Percentiles rank a stretch among this genome's conserved stretches.
phyloP scores from a whole-genome alignment of 148 eudicot genomes.

The Agrostemma githago region DNA sequence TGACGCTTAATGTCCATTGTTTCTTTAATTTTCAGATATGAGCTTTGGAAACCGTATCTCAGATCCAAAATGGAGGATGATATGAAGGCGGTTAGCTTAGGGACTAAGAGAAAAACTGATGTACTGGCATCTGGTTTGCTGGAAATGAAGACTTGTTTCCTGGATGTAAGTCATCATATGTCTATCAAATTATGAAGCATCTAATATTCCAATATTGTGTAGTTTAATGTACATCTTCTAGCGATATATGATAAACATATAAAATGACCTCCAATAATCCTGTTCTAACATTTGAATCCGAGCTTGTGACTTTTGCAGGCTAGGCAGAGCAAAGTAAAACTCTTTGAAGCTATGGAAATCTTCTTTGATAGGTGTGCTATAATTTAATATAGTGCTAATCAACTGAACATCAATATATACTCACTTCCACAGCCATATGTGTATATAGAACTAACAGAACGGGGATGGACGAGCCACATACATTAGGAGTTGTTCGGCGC shows the following conservation, averaged over 20 bases:
- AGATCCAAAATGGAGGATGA: constrained; percentile 92
- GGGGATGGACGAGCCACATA: constrained; percentile 48
- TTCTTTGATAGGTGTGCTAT: constrained; percentile 73
- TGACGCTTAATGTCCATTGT: background rate
- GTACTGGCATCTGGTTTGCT: constrained; percentile 73
- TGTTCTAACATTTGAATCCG: background rate
- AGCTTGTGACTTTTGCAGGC: constrained; percentile 46
- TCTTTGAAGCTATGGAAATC: constrained; percentile 80
- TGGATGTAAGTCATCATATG: constrained; percentile 54
- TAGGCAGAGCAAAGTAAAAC: constrained; percentile 65
- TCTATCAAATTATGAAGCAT: background rate
- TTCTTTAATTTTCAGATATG: constrained; percentile 46
- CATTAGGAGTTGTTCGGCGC: constrained; percentile 54
- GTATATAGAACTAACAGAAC: constrained; percentile 57
- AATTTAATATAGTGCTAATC: background rate
- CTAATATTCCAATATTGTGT: background rate
- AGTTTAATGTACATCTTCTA: background rate
- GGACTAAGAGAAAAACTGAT: constrained; percentile 66
- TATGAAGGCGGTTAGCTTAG: constrained; percentile 86
- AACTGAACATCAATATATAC: constrained; percentile 2
- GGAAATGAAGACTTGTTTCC: constrained; percentile 81
- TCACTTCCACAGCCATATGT: background rate
- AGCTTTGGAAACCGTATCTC: constrained; percentile 94
- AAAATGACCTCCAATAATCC: background rate
- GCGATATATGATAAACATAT: background rate